Base-by-base conservation (phyloP, 257 asterid species). In the Cruciata laevipes region DNA sequence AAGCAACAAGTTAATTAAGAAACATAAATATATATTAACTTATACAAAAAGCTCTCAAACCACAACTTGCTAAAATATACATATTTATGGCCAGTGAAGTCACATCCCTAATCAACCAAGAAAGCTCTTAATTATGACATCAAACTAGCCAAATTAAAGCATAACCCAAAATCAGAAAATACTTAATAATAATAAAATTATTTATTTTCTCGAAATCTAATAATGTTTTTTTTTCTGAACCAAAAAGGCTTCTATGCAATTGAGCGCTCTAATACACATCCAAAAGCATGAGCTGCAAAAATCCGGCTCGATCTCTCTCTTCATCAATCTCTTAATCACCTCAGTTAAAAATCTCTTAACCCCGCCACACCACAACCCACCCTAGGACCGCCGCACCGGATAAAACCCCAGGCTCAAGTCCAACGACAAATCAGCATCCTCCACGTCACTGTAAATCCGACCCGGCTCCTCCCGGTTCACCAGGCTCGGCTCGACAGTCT, bases 401-500 rank as follows among this genome's bases (percentile, higher is more conserved):
- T 67, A 52, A 3, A 44, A 56, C 30, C 89, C 86, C 69, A 87
- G 75, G 30, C 78, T 85, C 75, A 87, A 73, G 63, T 87, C 95
- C 78, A 85, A 73, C 21, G 53, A 78, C 23, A 77, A 44, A n/a
- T 81, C 83, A 61, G 23, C 65, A 13, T 72, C 67, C 47, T 27
- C 51, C 31, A 68, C 84, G 27, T 32, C 30, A 24, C 7, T 79
- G 27, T 77, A 62, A 7, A 67, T 55, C 52, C 38, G 57, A 38
- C 16, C 75, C 63, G 70, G 81, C 18, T 70, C 68, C 20, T 18
- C 60, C 69, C 24, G 73, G 67, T 72, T 74, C 69, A 40, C 74
- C 78, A 82, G n/a, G 23, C 76, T 76, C 14, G 76, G 89, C 65
- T 88, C 97, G 35, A 82, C 92, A 1, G 90, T 85, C 58, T 84